Percentiles rank a stretch among this genome's conserved stretches.
Evolutionary conservation across 441 rosid species (phyloP).

Genomic region (Breynia disticha): DNA sequence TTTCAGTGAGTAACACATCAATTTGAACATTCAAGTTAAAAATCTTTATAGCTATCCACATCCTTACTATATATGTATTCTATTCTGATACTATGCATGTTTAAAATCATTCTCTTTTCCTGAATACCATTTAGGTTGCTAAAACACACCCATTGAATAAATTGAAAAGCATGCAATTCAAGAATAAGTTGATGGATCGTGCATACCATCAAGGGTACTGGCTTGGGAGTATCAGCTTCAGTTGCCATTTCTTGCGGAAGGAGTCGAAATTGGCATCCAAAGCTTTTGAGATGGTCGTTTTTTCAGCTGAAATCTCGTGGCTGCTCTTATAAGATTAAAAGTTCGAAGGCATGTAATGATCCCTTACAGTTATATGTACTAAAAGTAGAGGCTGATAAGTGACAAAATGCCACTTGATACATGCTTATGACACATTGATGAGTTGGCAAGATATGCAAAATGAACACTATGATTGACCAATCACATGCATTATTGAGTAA

Average conservation of each 20-base stretch:
- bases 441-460: constrained; percentile 35
- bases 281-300: background rate
- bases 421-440: constrained; percentile 22
- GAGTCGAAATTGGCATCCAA: constrained; percentile 10
- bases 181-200: constrained; percentile 2
- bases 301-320: constrained; percentile 11
- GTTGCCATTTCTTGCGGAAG: constrained; percentile 47
- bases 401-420: constrained; percentile 45
- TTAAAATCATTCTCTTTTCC: no score
- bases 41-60: no score
- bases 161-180: constrained; percentile 6
- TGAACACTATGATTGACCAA: constrained; percentile 33
- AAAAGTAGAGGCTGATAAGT: constrained; percentile 27
- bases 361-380: constrained; percentile 17
- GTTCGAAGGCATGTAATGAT: constrained; percentile 21
- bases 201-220: constrained; percentile 33
- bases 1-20: no score
- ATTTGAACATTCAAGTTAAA: no score
- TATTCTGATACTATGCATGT: no score
- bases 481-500: constrained; percentile 25
- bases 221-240: constrained; percentile 38
- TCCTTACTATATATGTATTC: no score
- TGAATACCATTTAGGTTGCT: no score
- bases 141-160: constrained; percentile 3
- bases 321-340: constrained; percentile 14